phyloP scores from a whole-genome alignment of 225 moss, liverwort and hornwort genomes.

The Rhytidiadelphus loreus region DNA sequence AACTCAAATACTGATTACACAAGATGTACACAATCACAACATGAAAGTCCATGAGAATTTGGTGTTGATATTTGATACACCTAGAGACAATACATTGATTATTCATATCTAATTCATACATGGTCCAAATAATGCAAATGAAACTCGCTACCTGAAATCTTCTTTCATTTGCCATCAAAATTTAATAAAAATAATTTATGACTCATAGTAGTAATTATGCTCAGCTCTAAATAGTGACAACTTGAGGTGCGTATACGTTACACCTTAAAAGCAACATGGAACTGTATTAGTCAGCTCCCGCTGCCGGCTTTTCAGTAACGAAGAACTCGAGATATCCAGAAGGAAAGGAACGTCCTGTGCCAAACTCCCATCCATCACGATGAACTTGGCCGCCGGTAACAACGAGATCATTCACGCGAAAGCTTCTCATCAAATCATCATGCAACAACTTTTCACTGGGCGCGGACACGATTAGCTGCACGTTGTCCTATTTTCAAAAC shows the following conservation, averaged over 20 bases:
- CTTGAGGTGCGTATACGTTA: rapidly evolving
- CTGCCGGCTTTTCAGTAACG: rapidly evolving
- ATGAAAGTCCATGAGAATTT: not conserved
- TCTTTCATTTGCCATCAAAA: not conserved
- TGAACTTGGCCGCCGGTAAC: not conserved
- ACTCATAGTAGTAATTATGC: not conserved
- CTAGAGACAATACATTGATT: not conserved
- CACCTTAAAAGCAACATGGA: no score
- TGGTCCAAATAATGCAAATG: not conserved
- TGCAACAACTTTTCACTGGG: not conserved
- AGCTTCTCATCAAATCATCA: not conserved
- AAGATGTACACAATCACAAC: not conserved
- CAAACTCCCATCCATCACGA: not conserved
- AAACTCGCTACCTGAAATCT: rapidly evolving
- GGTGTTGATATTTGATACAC: not conserved
- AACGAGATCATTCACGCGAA: not conserved
- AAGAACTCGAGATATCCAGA: not conserved
- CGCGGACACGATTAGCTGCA: rapidly evolving
- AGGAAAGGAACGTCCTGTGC: not conserved
- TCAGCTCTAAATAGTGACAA: rapidly evolving
- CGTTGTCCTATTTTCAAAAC: not conserved
- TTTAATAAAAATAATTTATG: not conserved
- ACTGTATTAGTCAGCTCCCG: rapidly evolving
- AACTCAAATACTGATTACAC: not conserved
- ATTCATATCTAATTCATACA: not conserved